Percentiles rank a stretch among this genome's conserved stretches.
These are phyloP conservation scores for Saccharomycopsis sp. DNA, from an alignment of 805 yeast genomes.

Conservation along the genomic window DNA sequence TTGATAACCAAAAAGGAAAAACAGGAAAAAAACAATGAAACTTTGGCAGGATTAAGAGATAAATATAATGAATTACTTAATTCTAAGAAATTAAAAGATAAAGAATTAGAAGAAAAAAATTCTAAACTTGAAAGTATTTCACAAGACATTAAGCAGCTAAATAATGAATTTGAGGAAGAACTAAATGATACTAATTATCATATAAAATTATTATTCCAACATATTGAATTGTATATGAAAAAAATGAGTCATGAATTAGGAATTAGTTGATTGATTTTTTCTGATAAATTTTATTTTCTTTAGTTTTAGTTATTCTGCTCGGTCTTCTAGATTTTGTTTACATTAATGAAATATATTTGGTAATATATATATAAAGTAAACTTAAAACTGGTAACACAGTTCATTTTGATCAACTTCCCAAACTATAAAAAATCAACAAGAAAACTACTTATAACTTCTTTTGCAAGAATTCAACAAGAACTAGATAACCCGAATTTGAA, in stretches of 20 bases:
- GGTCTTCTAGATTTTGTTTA: no score
- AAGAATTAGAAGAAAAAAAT: slow-evolving; percentile 27
- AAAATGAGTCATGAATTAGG: slow-evolving; percentile 11
- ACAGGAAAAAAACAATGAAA: slow-evolving; percentile 26
- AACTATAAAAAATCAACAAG: no score
- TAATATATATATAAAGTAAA: no score
- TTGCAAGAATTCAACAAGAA: no score
- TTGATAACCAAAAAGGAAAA: slow-evolving; percentile 29
- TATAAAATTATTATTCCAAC: slow-evolving; percentile 21
- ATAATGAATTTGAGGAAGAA: slow-evolving; percentile 30
- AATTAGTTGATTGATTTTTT: no score
- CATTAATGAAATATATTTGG: no score
- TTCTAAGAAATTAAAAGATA: slow-evolving; percentile 30
- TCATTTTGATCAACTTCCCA: no score
- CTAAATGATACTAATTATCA: slow-evolving; percentile 28
- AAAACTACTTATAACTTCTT: no score
- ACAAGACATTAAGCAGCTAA: slow-evolving; percentile 25
- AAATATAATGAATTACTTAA: slow-evolving; percentile 28
- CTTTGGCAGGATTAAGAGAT: slow-evolving; percentile 26
- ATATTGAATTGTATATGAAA: slow-evolving; percentile 19
- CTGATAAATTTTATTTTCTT: no score
- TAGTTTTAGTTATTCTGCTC: no score
- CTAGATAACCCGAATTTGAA: no score
- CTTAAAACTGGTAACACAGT: no score
- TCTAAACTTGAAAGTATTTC: slow-evolving; percentile 30